These are phyloP conservation scores for Magnolia changhungtana DNA, from an alignment of 164 flowering plant species.

Conservation along the genomic window DNA sequence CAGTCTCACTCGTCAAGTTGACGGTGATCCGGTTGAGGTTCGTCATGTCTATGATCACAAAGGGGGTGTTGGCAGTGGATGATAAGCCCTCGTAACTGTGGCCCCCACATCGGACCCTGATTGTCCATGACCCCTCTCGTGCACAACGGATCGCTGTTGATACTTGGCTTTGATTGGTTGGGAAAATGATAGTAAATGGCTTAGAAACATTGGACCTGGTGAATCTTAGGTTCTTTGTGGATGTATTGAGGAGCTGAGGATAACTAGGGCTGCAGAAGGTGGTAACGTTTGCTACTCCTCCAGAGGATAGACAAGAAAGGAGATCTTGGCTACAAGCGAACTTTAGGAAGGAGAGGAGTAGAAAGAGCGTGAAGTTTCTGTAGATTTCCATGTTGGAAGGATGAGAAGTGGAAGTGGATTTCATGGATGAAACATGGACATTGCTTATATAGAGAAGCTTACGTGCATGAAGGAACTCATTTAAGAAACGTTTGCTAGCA, in stretches of 20 bases:
- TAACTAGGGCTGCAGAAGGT: background rate
- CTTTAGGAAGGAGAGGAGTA: background rate
- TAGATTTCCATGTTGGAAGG: background rate
- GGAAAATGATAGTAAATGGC: slow-evolving; percentile 17
- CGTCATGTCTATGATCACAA: slow-evolving; percentile 22
- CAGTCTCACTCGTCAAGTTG: slow-evolving; percentile 13
- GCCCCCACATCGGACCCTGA: slow-evolving; percentile 25
- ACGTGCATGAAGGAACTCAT: too few species aligned
- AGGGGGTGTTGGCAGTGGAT: slow-evolving; percentile 6
- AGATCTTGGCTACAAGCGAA: background rate
- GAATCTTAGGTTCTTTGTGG: slow-evolving; percentile 5
- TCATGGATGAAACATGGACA: too few species aligned
- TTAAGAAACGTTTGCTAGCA: too few species aligned
- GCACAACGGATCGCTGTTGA: slow-evolving; percentile 17
- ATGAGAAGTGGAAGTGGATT: too few species aligned
- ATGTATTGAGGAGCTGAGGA: background rate
- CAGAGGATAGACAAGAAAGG: background rate
- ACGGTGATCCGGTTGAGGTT: slow-evolving; percentile 15
- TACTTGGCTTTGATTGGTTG: slow-evolving; percentile 12
- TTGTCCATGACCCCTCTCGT: slow-evolving; percentile 5
- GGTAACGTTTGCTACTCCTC: background rate
- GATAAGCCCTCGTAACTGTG: slow-evolving; percentile 31
- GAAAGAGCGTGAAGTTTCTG: background rate
- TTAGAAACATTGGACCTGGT: background rate
- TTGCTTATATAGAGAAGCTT: too few species aligned